phyloP scores from a whole-genome alignment of 2,329 filamentous ascomycete genomes.

The Bimuria novae-zelandiae region DNA sequence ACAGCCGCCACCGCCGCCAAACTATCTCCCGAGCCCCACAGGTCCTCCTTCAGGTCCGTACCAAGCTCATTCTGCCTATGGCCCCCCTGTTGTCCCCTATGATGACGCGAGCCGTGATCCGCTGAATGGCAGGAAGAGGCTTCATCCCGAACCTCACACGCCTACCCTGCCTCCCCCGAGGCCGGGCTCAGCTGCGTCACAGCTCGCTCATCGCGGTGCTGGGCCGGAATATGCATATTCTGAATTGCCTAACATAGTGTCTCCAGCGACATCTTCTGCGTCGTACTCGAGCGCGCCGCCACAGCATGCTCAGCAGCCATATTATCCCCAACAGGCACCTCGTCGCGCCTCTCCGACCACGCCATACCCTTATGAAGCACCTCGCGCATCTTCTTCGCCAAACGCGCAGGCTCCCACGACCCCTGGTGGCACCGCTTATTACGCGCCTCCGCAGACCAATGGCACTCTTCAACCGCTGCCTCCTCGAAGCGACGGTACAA shows the following conservation, averaged over 20 bases:
- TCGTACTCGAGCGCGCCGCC: slow-evolving; percentile 47
- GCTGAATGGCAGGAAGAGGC: slow-evolving; percentile 52
- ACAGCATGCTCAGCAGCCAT: slow-evolving; percentile 43
- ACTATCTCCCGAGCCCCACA: slow-evolving; percentile 52
- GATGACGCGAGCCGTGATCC: slow-evolving; percentile 47
- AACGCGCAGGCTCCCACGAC: slow-evolving; percentile 47
- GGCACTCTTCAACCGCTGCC: slow-evolving; percentile 41
- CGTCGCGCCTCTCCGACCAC: slow-evolving; percentile 50
- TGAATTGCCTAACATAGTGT: slow-evolving; percentile 51
- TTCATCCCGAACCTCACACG: slow-evolving; percentile 55
- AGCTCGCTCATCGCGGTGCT: slow-evolving; percentile 44
- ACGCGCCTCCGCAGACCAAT: slow-evolving; percentile 35
- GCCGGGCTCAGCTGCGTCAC: slow-evolving; percentile 49
- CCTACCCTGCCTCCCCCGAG: slow-evolving; percentile 56
- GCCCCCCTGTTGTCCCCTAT: slow-evolving; percentile 39
- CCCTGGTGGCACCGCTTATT: slow-evolving; percentile 39
- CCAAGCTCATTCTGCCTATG: slow-evolving; percentile 41
- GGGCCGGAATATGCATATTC: slow-evolving; percentile 48
- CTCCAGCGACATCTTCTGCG: slow-evolving; percentile 49
- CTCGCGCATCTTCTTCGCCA: slow-evolving; percentile 49
- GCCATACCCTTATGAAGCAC: slow-evolving; percentile 48
- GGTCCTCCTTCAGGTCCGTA: slow-evolving; percentile 49
- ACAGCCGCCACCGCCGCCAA: slow-evolving; percentile 39
- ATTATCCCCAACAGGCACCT: slow-evolving; percentile 46
- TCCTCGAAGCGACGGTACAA: slow-evolving; percentile 46